These are phyloP conservation scores for Globisporangium nagaii DNA, from an alignment of 352 stramenopile species.

Conservation along the genomic window DNA sequence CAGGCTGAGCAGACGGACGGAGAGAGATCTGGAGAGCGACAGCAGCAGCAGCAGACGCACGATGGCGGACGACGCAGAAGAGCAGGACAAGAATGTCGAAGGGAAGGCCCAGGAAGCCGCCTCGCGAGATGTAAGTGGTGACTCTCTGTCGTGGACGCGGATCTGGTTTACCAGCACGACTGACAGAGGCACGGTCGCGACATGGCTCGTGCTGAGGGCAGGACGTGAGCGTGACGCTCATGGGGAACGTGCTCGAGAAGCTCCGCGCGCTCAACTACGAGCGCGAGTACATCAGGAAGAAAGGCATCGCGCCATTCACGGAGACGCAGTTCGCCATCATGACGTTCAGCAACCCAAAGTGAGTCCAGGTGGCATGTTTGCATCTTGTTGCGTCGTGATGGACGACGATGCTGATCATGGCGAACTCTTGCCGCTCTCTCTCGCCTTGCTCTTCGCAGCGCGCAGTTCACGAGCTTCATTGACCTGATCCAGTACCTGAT, in stretches of 20 bases:
- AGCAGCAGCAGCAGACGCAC: no score
- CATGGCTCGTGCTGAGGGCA: conserved; percentile 11
- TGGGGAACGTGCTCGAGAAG: conserved; percentile 84
- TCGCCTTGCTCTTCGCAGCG: conserved; percentile 15
- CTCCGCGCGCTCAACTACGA: conserved; percentile 78
- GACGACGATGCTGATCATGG: background rate
- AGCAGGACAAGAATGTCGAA: conserved; percentile 12
- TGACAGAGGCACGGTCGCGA: background rate
- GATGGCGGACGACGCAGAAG: conserved; percentile 30
- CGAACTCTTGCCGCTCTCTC: background rate
- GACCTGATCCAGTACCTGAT: conserved; percentile 69
- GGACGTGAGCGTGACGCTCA: conserved; percentile 75
- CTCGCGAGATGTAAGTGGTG: conserved; percentile 19
- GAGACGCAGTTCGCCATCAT: conserved; percentile 71
- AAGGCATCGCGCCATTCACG: conserved; percentile 56
- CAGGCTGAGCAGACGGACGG: no score
- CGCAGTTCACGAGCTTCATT: conserved; percentile 79
- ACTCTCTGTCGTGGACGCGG: background rate
- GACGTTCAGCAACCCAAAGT: conserved; percentile 48
- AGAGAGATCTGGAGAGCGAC: no score
- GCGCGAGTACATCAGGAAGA: conserved; percentile 69
- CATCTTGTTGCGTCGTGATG: no score
- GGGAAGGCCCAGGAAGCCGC: conserved; percentile 17
- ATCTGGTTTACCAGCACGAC: no score
- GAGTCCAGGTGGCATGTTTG: background rate